A percentile compares a stretch with the other conserved stretches of the same genome.
Conservation (phyloP, 179 eudicot genomes). For the Amaranthus tricolor region DNA sequence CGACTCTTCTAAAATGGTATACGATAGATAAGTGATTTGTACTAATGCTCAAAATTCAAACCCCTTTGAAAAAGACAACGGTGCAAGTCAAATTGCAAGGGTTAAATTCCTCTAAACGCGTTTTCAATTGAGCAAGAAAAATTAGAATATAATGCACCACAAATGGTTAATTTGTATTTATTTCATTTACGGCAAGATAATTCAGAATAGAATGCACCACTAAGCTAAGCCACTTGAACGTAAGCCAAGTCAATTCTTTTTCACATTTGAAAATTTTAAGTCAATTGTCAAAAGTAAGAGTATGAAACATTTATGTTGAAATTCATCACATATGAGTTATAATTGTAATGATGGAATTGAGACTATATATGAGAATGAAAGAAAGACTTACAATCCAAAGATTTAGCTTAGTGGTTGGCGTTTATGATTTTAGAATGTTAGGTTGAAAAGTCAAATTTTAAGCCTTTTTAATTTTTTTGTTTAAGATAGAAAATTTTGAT, state of each 20-base stretch:
- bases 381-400: not conserved
- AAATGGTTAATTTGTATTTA: not conserved
- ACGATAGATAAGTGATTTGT: no score
- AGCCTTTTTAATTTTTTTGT: no score
- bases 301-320: not conserved
- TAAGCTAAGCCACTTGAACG: not conserved
- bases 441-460: no score
- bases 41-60: not conserved
- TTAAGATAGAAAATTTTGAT: no score
- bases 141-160: not conserved
- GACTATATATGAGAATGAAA: not conserved
- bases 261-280: not conserved
- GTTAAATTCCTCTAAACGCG: constrained; percentile 2
- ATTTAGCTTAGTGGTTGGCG: no score
- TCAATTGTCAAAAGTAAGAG: not conserved
- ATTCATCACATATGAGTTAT: not conserved
- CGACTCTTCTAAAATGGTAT: no score
- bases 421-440: no score
- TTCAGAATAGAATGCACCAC: constrained; percentile 1
- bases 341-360: not conserved
- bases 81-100: constrained; percentile 20
- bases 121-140: constrained; percentile 3
- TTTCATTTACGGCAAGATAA: constrained; percentile 17
- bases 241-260: not conserved
- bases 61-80: not conserved